Evolutionary conservation across 129 eudicot genomes (phyloP), one percentile per base, ranked within the genome.

Genomic region (Pseudognaphalium luteoalbum): DNA sequence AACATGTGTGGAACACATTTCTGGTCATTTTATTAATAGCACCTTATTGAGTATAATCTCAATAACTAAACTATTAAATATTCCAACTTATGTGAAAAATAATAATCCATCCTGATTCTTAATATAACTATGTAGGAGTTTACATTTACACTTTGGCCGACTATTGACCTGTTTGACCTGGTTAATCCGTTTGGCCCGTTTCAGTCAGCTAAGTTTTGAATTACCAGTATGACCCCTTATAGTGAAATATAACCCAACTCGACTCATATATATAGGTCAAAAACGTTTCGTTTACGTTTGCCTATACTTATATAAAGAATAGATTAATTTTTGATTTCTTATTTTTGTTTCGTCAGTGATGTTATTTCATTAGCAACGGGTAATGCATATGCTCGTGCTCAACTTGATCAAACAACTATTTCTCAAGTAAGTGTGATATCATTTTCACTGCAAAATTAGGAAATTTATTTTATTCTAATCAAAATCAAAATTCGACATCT

Each of bases 291-390:
- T 67, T 54, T 41, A 47, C 22, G 4, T 60, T 6, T 2, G 6
- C n/a, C 20, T 76, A n/a, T 68, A 28, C 57, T 57, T 68, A 59
- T 68, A 22, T 1, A 47, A 47, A 12, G 2, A 68, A 54, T 39
- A 68, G 14, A 8, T 22, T 39, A 20, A 42, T 17, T 50, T 47
- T 25, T 61, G 52, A 30, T 35, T 61, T 47, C 32, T 61, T 70
- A 61, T 1, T 20, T 21, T 33, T 17, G 21, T 71, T 74, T 81
- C 32, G 51, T 61, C 69, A 90, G 96, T 77, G 90, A 90, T 78
- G 87, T 90, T 39, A 68, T 85, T 44, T 80, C 89, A 17, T 81
- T 90, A 83, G 88, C 90, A 25, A 80, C 80, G 41, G 83, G 75
- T 77, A 82, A 80, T 69, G 80, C 84, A 33, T 88, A 87, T 83